Evolutionary conservation across 129 eudicot genomes (phyloP).

Genomic region (Helichrysum umbraculigerum): DNA sequence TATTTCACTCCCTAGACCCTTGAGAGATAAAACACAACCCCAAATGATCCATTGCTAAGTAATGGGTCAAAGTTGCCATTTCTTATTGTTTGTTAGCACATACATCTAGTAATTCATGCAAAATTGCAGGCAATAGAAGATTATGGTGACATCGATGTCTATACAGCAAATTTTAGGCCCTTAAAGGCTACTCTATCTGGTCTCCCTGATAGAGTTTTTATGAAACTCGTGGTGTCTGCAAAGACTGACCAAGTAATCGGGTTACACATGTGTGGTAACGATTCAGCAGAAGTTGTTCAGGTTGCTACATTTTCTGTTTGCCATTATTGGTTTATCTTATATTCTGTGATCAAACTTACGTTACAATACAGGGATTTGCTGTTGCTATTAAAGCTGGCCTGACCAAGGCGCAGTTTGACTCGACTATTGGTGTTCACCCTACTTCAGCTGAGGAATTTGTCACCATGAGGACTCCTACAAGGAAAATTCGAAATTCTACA

Average conservation of each 20-base stretch:
- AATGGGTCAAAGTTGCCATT: neutral
- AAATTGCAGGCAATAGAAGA: constrained; percentile 71
- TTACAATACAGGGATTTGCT: constrained; percentile 79
- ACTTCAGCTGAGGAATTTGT: constrained; percentile 98
- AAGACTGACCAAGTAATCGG: constrained; percentile 83
- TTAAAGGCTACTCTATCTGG: constrained; percentile 96
- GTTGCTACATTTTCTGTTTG: constrained; percentile 37
- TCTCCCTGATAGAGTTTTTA: constrained; percentile 85
- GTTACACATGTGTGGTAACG: constrained; percentile 96
- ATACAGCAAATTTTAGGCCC: constrained; percentile 88
- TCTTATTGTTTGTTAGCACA: neutral
- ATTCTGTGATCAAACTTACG: constrained; percentile 5
- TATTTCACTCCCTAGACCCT: neutral
- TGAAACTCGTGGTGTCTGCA: constrained; percentile 92
- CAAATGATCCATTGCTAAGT: neutral
- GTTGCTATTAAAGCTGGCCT: constrained; percentile 95
- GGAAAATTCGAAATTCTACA: constrained; percentile 66
- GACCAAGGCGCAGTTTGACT: constrained; percentile 92
- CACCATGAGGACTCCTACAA: constrained; percentile 92
- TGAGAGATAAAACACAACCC: neutral
- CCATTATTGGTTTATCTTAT: neutral
- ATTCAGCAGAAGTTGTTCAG: constrained; percentile 92
- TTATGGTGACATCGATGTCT: constrained; percentile 84
- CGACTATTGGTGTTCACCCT: constrained; percentile 92
- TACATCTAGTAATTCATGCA: constrained; percentile 11